Base-by-base conservation (phyloP, 345 rosid species). In the Capsella bursapastoris region DNA sequence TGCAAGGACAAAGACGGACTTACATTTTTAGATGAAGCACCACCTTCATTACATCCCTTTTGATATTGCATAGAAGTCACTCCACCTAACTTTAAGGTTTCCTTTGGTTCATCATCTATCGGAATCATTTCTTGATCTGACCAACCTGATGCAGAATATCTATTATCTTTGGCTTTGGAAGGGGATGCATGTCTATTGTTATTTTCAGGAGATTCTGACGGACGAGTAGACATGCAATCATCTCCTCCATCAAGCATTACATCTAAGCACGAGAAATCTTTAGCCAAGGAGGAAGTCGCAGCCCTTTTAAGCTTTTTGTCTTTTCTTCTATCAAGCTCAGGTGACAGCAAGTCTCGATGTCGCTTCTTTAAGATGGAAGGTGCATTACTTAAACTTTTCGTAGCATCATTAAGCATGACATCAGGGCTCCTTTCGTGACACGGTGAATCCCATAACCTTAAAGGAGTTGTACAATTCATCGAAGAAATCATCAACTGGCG, bases 401-500 rank as follows among this genome's bases (percentile, higher is more conserved):
- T 87, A 47, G 94, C 89, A 82, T 86, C 90, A 77, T 84, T 89
- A 74, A 84, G 90, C 76, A 84, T 82, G 52, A 84, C 88, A 81
- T 89, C 92, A 53, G 98, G 92, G 79, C 85, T 89, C 69, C 68
- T 83, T 69, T 89, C 97, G 13, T 71, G 75, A 61, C 86, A 73
- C 29, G 98, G 94, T 34, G 99, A 92, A 72, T 87, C 97, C 99
- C 99, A 92, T 79, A 90, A 78, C 83, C 90, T 83, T 78, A 85
- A 89, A 50, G 99, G 99, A 73, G 96, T 86, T 64, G 89, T 82
- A 83, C 92, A 90, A 80, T 82, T 83, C 86, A 84, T 84, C 56
- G 99, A 89, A 66, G 97, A 86, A 84, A 89, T 83, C 97, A 89
- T 89, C 74, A 92, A 78, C 81, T 95, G 99, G 47, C 99, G 99